Base-by-base conservation (phyloP, 2,329 filamentous ascomycete species). In the Exophiala sp. region DNA sequence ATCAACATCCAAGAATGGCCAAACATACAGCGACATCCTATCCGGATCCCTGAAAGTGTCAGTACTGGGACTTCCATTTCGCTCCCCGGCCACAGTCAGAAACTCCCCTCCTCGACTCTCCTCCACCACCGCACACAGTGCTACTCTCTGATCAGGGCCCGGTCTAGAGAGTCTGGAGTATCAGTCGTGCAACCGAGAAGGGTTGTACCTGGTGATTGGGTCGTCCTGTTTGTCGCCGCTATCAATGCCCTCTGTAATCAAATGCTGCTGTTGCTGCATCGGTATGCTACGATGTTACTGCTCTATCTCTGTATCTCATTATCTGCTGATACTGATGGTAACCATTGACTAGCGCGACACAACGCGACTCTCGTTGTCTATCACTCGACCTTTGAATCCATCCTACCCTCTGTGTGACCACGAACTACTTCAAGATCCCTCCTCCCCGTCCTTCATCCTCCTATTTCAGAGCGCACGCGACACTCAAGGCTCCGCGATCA, bases 301-400 rank as follows among this genome's bases (percentile, higher is more conserved):
- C 50, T 56, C 50, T 56, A 56, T 56, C 53, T 56, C 43, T 53
- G n/a, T 41, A 10, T 48, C 52, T 52, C 53, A 46, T 22, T 27
- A 21, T 43, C 49, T 47, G 46, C 49, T 55, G 53, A 55, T 52
- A 50, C 47, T 52, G 43, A 48, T 52, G 43, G 49, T 52, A 52
- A 56, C 49, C 41, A 40, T 52, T 35, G 16, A 32, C 39, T 52
- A 56, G 53, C 42, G 49, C 35, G 40, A 51, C 43, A 14, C 19
- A 10, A 27, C 48, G 48, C 22, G 29, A 46, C 43, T 46, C 42
- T 43, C 40, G 22, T 32, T 46, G 24, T 38, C 44, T 42, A 43
- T 40, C 40, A 43, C 47, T 41, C 16, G 37, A 22, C 38, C 4
- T 35, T 18, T 21, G 34, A 11, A 6, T 14, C 40, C 29, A 19